A percentile compares a stretch with the other conserved stretches of the same genome.
Evolutionary conservation across 2,329 filamentous ascomycete species (phyloP).

Genomic region (Sporothrix pallida): DNA sequence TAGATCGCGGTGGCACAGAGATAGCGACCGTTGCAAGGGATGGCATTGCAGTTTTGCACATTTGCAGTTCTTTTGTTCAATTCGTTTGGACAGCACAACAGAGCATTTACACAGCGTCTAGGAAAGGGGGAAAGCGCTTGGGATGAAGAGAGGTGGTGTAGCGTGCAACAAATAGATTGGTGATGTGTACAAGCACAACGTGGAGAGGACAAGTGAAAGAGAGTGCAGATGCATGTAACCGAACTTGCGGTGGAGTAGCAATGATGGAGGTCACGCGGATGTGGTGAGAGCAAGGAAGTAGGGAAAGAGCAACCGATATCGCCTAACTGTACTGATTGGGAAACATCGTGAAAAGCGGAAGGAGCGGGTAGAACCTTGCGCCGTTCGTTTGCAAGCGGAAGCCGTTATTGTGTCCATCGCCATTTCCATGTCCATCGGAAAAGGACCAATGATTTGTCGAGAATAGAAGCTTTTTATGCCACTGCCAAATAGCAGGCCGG

Average conservation of each 20-base stretch:
- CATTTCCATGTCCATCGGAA: too few species aligned
- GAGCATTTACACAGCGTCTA: too few species aligned
- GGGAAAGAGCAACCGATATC: constrained; percentile 3
- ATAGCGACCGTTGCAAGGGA: constrained; percentile 1
- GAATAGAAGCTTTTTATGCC: background rate
- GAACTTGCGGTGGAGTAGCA: background rate
- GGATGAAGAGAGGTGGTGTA: constrained; percentile 9
- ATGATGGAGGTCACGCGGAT: constrained; percentile 8
- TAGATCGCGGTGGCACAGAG: background rate
- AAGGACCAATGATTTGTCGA: too few species aligned
- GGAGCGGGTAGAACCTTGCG: background rate
- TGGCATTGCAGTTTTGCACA: background rate
- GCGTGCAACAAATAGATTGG: constrained; percentile 12
- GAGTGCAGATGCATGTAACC: constrained; percentile 24
- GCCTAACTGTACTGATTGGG: background rate
- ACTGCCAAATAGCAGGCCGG: background rate
- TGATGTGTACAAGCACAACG: constrained; percentile 1
- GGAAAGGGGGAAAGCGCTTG: background rate
- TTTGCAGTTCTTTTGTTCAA: background rate
- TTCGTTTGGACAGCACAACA: background rate
- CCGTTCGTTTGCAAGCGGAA: background rate
- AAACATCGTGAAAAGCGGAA: background rate
- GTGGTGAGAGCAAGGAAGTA: background rate
- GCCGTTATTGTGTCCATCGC: background rate
- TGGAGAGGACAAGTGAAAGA: background rate